Base-by-base conservation (phyloP, 1,284 basidiomycete genomes). In the Stygiomarasmius scandens region DNA sequence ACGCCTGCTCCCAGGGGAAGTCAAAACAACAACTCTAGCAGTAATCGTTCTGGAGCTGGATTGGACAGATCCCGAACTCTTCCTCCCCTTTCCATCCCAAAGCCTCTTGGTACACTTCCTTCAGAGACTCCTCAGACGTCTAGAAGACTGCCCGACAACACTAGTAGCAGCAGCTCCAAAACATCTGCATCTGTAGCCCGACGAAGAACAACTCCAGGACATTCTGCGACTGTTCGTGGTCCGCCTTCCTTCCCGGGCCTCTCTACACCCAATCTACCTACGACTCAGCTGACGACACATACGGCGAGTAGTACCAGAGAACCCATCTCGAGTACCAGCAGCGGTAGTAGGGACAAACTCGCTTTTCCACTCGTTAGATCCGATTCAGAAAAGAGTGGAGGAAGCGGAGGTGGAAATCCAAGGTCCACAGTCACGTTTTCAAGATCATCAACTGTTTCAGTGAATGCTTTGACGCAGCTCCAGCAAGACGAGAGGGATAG, bases 201-300 rank as follows among this genome's bases (percentile, higher is more conserved):
- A 54, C 79, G 80, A 49, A 84, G 81, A 64, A 67, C 74, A n/a
- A 84, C 79, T 2, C 64, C 71, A 9, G 29, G 29, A 32, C 69
- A 74, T 41, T 83, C 85, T 4, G 67, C 76, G 10, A 89, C 86
- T 11, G 69, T 85, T 47, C 83, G 86, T 43, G 80, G 74, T 14
- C 69, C 63, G 29, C 63, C 74, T n/a, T n/a, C n/a, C 43, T 74
- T 81, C 61, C 71, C 75, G 12, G 71, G 73, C 2, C 52, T 86
- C 45, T 77, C 83, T 11, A 81, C 81, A 0, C 77, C 84, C 0
- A 81, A 66, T 46, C 68, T 79, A 58, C 76, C 87, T 1, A 90
- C 89, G 27, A 90, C 86, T 23, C 87, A 87, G 3, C 58, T 90
- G n/a, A 88, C 87, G 0, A 69, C 82, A 0, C 82, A 85, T 58